Evolutionary conservation across 371 early-diverging fungal species (phyloP), one percentile per base, ranked within the genome.

Genomic region (Rozella allomycis): DNA sequence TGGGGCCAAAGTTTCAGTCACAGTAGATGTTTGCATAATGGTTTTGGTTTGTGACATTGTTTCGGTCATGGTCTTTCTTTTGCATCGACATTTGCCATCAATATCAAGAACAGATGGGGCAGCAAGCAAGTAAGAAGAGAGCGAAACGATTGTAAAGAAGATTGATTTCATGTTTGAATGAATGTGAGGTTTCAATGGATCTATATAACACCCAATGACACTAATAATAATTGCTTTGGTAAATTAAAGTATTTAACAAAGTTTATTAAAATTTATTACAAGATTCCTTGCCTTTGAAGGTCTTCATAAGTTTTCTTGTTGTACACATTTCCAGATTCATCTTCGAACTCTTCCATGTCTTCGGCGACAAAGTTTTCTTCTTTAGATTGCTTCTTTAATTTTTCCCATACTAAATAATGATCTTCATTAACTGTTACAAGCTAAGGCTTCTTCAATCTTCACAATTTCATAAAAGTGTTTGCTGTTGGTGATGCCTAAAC

Each of bases 231-330:
- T n/a, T n/a, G n/a, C n/a, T n/a, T n/a, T n/a, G n/a, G n/a, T n/a
- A n/a, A n/a, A n/a, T 23, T 23, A n/a, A 23, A 23, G n/a, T 28
- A 14, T 28, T 28, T 28, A 12, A 12, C 28, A 28, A 5, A 5
- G 6, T 11, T 11, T 8, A 28, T 11, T 28, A 12, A 17, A 30
- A 3, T 3, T n/a, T n/a, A 33, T 34, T 38, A 41, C 13, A 46
- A 17, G 6, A 46, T 21, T n/a, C 41, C 41, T 29, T 38, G 31
- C 14, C 31, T 29, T 22, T 38, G 35, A 10, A 46, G 30, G 53
- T 61, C 63, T 46, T 90, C 79, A 47, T 83, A 97, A 3, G 85
- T 90, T 69, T 90, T 93, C 42, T 78, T 86, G 63, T 85, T 87
- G 43, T 80, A 91, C 30, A 97, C 93, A 43, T 97, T 94, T 41